phyloP scores from a whole-genome alignment of 805 yeast species.

The Sugiyamaella marilandica region DNA sequence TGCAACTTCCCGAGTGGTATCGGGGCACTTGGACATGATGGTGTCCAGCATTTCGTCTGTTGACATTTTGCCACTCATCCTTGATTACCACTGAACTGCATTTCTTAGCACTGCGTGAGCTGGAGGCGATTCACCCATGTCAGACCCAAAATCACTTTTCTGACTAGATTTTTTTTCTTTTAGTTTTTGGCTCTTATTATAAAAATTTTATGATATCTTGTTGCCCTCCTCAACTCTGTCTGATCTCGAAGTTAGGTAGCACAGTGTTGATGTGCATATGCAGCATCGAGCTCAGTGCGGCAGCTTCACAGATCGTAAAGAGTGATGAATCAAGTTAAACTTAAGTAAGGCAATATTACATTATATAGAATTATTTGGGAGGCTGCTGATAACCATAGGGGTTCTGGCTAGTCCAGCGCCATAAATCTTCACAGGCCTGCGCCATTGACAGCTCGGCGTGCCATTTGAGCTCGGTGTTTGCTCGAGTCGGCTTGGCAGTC shows the following conservation, averaged over 20 bases:
- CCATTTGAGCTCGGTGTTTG: slow-evolving; percentile 65
- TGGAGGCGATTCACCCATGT: too few relatives aligned
- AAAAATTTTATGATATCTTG: too few relatives aligned
- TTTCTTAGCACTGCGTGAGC: too few relatives aligned
- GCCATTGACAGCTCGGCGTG: slow-evolving; percentile 49
- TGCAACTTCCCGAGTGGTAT: slow-evolving; percentile 38
- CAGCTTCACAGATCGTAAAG: too few relatives aligned
- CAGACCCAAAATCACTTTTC: too few relatives aligned
- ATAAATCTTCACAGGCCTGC: slow-evolving; percentile 64
- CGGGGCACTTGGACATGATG: slow-evolving; percentile 40
- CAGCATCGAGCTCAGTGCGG: too few relatives aligned
- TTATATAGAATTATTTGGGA: slow-evolving; percentile 21
- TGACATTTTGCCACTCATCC: slow-evolving; percentile 31
- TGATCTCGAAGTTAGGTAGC: too few relatives aligned
- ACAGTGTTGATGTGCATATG: too few relatives aligned
- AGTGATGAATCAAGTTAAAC: neutral
- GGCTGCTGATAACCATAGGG: slow-evolving; percentile 53
- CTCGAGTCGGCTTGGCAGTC: slow-evolving; percentile 66
- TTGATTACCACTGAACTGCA: neutral
- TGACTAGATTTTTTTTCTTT: too few relatives aligned
- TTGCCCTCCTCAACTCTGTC: too few relatives aligned
- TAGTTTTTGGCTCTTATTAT: too few relatives aligned
- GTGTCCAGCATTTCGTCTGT: slow-evolving; percentile 28
- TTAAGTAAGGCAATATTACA: neutral
- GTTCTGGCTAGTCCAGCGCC: slow-evolving; percentile 71